Base-by-base conservation (phyloP, 2,329 filamentous ascomycete genomes). In the Diaporthe batatas region DNA sequence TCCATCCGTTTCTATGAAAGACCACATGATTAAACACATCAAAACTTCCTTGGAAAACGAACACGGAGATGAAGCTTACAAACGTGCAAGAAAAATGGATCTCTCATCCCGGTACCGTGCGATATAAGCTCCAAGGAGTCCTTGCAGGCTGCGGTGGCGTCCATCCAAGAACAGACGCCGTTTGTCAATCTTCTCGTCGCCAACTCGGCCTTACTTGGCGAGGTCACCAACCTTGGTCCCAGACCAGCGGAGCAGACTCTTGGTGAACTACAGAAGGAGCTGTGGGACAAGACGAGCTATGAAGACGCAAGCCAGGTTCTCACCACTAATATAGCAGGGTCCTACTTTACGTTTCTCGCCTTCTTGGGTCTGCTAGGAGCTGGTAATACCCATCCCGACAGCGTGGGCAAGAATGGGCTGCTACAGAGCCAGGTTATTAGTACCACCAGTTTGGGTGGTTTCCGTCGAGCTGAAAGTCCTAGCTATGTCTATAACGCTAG, bases 61-160 rank as follows among this genome's bases (percentile, higher is more conserved):
- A 5, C 1, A 3, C 1, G 7, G 21, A 62, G 14, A 44, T 8
- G 57, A 29, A 62, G 18, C 39, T 62, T 12, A 62, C 16, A 3
- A 2, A 44, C 16, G 21, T 32, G 6, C 21, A 1, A 62, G 57
- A 29, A 44, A 62, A 62, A 62, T 18, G 57, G 57, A 29, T 58
- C 39, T 18, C 57, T 62, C 16, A 44, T 62, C 23, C 57, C 39
- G 8, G 39, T 62, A 2, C 2, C 6, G 2, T 62, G 39, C 16
- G 39, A 44, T 32, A 16, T 62, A 8, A 62, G 57, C 36, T 44
- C 39, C 16, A 62, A 62, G 25, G 57, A 62, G n/a, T 62, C 39
- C 1, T 62, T 62, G 39, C 39, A 47, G 16, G 39, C 57, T 62
- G 39, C 39, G 29, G 39, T 44, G 8, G 18, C 39, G 23, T 29